Conservation (phyloP, 1,139 yeast species). For the Yamadazyma blattariae region DNA sequence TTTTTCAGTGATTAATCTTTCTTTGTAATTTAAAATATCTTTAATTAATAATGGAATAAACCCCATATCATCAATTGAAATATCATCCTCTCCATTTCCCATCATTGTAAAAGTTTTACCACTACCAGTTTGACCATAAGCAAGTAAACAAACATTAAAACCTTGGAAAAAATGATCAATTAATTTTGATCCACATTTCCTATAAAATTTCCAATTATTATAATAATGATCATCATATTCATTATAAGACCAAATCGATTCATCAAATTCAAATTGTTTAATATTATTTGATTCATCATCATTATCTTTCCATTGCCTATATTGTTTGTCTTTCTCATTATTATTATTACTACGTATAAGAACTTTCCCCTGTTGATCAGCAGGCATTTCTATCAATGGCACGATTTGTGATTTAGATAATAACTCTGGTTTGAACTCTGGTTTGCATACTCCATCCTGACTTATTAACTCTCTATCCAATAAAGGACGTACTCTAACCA, state of each 20-base stretch:
- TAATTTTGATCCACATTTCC: slow-evolving; percentile 52
- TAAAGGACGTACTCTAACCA: slow-evolving; percentile 47
- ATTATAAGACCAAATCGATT: slow-evolving; percentile 57
- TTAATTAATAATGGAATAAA: slow-evolving; percentile 58
- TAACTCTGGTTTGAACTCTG: too few relatives aligned
- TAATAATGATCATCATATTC: slow-evolving; percentile 31
- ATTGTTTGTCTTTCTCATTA: neutral
- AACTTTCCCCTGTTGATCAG: slow-evolving; percentile 8
- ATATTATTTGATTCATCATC: neutral
- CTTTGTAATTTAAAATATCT: slow-evolving; percentile 48
- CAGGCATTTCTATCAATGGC: slow-evolving; percentile 10
- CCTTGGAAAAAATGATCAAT: slow-evolving; percentile 67
- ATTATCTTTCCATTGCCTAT: neutral
- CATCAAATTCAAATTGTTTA: slow-evolving; percentile 51
- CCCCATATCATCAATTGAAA: slow-evolving; percentile 40
- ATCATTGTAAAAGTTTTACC: slow-evolving; percentile 78
- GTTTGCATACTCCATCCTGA: neutral
- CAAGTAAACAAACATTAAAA: slow-evolving; percentile 70
- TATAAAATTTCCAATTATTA: slow-evolving; percentile 50
- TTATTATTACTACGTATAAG: neutral
- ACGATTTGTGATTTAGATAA: slow-evolving; percentile 9
- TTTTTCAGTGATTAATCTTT: slow-evolving; percentile 35
- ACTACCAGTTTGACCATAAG: slow-evolving; percentile 75
- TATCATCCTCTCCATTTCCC: slow-evolving; percentile 39
- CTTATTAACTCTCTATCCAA: slow-evolving; percentile 29